These are phyloP conservation scores for Candida orba DNA, from an alignment of 805 yeast species.

Conservation along the genomic window DNA sequence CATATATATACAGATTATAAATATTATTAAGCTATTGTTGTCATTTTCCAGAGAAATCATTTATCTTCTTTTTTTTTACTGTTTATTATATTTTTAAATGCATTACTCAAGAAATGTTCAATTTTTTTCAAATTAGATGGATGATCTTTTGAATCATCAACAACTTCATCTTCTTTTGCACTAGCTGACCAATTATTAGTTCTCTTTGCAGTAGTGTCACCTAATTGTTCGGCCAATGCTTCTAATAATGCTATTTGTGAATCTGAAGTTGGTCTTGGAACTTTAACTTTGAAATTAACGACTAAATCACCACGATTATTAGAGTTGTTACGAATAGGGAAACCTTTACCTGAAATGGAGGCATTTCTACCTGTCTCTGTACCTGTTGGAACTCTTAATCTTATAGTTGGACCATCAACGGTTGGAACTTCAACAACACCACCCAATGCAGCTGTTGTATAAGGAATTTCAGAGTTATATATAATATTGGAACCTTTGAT, in stretches of 20 bases:
- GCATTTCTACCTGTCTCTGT: constrained; percentile 71
- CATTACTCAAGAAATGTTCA: constrained; percentile 44
- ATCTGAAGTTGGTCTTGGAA: constrained; percentile 69
- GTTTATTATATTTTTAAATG: constrained; percentile 36
- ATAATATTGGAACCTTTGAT: constrained; percentile 63
- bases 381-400: constrained; percentile 77
- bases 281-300: constrained; percentile 63
- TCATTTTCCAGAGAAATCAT: not conserved
- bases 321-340: constrained; percentile 53
- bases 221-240: constrained; percentile 86
- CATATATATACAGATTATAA: not conserved
- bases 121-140: constrained; percentile 45
- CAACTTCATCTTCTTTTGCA: not conserved
- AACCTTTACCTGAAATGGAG: constrained; percentile 80
- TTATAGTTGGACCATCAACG: constrained; percentile 67
- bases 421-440: constrained; percentile 91
- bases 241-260: constrained; percentile 86
- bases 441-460: constrained; percentile 96
- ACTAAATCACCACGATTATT: constrained; percentile 73
- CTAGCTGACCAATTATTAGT: constrained; percentile 24
- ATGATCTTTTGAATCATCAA: constrained; percentile 15
- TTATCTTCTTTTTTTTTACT: constrained; percentile 3
- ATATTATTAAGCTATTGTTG: not conserved
- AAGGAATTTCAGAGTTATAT: constrained; percentile 61
- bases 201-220: constrained; percentile 74